Evolutionary conservation across 163 green algal species (phyloP).

Genomic region (Chlamydomonas reinhardtii): DNA sequence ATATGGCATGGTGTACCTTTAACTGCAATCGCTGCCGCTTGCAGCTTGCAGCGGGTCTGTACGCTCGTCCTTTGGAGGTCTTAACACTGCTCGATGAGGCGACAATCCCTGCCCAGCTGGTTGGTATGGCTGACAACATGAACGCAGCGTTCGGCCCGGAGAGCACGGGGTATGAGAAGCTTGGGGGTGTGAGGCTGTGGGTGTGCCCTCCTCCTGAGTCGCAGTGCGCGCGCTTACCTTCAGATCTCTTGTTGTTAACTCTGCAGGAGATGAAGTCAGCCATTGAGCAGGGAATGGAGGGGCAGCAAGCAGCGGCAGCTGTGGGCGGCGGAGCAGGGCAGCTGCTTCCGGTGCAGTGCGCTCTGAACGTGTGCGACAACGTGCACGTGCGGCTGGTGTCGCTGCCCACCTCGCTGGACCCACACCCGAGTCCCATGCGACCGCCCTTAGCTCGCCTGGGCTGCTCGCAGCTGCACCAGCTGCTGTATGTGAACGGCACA

Average conservation of each 20-base stretch:
- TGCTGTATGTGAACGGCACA: constrained; percentile 81
- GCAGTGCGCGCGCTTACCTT: too few species aligned
- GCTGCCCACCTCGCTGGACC: constrained; percentile 62
- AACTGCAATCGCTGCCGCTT: neutral
- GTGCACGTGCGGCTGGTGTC: constrained; percentile 67
- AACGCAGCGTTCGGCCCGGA: too few species aligned
- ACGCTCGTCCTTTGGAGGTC: constrained; percentile 52
- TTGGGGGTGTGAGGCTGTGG: too few species aligned
- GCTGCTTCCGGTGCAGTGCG: neutral
- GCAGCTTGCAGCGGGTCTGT: constrained; percentile 54
- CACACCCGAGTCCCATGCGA: constrained; percentile 27
- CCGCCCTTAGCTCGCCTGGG: constrained; percentile 66
- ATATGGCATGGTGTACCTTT: neutral
- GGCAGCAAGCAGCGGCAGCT: neutral
- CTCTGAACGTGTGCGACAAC: constrained; percentile 46
- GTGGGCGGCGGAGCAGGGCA: neutral
- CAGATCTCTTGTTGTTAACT: too few species aligned
- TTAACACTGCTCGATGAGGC: constrained; percentile 67
- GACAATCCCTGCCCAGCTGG: constrained; percentile 60
- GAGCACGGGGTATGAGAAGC: too few species aligned
- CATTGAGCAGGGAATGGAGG: neutral
- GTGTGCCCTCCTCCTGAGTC: too few species aligned
- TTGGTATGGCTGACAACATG: neutral
- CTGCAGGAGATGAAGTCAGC: neutral
- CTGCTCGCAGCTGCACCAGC: constrained; percentile 66